Evolutionary conservation across 1,139 yeast genomes (phyloP), one percentile per base, ranked within the genome.

Genomic region (Lodderomyces jiufengensis): DNA sequence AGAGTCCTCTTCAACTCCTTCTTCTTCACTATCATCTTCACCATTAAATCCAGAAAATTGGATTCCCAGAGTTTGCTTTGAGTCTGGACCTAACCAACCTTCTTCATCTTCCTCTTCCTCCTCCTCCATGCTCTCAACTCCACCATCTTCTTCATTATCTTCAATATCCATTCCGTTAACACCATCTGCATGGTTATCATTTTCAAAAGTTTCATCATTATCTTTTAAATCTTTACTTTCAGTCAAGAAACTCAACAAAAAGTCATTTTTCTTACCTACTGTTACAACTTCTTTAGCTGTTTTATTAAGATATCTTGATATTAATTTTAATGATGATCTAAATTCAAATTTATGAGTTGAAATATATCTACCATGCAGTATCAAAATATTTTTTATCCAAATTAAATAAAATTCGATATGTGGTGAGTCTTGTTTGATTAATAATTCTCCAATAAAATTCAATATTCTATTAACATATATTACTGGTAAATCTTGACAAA

Each of bases 391-490:
- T 48, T 80, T 78, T 30, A 90, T 71, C 98, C 98, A 92, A 10
- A 84, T 50, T 45, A 92, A 60, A 48, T 82, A 80, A 63, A 80
- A 88, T 60, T 94, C 97, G 27, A 90, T 59, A 56, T 92, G 98
- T 16, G 80, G 87, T 9, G 90, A 80, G n/a, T 80, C 84, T 25
- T 54, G 44, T 23, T 52, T 49, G 54, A 76, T 75, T 22, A 86
- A 69, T 37, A 77, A 67, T 24, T 76, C 75, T 1, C 95, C 94
- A 46, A 94, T 72, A 48, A 87, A 88, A 30, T 70, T 64, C 37
- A 92, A 59, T 31, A 92, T 54, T 41, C 82, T 73, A 31, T 79
- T 73, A 28, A 88, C 73, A 51, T 94, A 92, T 1, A 88, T 83
- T 1, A 66, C 69, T 0, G 98, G 98, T 25, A 92, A 56, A 37